Percentiles rank a stretch among this genome's conserved stretches.
These are phyloP conservation scores for Crepidotus variabilis DNA, from an alignment of 768 basidiomycete species.

Conservation along the genomic window DNA sequence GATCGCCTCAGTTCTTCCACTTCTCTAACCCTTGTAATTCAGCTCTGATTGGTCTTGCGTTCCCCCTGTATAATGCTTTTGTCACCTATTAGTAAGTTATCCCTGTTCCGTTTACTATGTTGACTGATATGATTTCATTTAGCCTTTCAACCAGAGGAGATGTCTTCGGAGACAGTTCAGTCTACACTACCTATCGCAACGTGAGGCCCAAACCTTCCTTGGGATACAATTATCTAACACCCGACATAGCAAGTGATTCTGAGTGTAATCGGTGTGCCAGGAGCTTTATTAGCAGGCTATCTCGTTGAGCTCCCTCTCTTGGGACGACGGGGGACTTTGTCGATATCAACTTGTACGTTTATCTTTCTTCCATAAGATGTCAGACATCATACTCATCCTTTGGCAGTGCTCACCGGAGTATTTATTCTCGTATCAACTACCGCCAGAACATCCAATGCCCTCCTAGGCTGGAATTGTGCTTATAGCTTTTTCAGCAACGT, in stretches of 20 bases:
- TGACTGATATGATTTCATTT: background rate
- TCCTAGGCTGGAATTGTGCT: conserved; percentile 80
- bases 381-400: too few relatives aligned
- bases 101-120: background rate
- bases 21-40: background rate
- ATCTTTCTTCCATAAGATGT: too few relatives aligned
- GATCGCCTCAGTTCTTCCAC: background rate
- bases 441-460: conserved; percentile 59
- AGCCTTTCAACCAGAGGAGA: conserved; percentile 67
- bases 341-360: conserved; percentile 57
- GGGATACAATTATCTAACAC: background rate
- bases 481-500: conserved; percentile 58
- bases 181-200: conserved; percentile 73
- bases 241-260: conserved; percentile 60
- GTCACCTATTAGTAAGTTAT: conserved; percentile 25
- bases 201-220: conserved; percentile 22
- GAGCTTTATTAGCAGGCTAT: conserved; percentile 69
- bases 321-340: conserved; percentile 66
- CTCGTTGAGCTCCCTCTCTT: conserved; percentile 61
- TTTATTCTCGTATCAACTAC: conserved; percentile 77
- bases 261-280: conserved; percentile 64
- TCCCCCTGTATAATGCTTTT: conserved; percentile 28
- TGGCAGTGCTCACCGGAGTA: conserved; percentile 68
- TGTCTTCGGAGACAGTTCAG: conserved; percentile 63
- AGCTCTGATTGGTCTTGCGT: conserved; percentile 74